Base-by-base conservation (phyloP, 164 flowering plant genomes). In the Aristolochia contorta region DNA sequence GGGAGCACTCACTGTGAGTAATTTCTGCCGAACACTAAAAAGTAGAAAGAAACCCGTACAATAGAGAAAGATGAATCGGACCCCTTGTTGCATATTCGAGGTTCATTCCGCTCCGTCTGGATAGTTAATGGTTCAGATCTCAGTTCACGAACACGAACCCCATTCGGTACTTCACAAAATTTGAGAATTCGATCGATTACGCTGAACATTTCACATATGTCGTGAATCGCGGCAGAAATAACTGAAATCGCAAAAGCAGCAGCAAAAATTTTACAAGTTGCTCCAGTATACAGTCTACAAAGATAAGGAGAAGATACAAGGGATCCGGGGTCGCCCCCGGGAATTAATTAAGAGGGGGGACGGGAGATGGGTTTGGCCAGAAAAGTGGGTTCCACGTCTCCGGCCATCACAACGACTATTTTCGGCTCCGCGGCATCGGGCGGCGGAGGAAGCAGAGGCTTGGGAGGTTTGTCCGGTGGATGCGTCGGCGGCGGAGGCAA, bases 361-460 rank as follows among this genome's bases (percentile, higher is more conserved):
- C 27, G 25, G 56, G 74, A 37, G 58, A 59, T 60, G 2, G 84
- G 84, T 48, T 71, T 78, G 12, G 84, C 87, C 32, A 80, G 59
- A 74, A 59, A 80, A 0, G 70, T 78, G 12, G 87, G 82, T 0
- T 57, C 67, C 16, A 65, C 52, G 55, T 80, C 78, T 23, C 87
- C 87, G 32, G 84, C 71, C 89, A 84, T 82, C 61, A 84, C 72
- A 0, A 84, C 84, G 6, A 80, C 82, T 22, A 82, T 63, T 67
- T 65, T 77, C 0, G 79, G 77, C 53, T 67, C 75, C 58, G 49
- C 58, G n/a, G 62, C 66, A n/a, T 27, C 30, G 3, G 30, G 30
- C n/a, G 19, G 67, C 47, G 59, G 47, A 13, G 22, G 12, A 23
- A 15, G 16, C 12, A 20, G 14, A 56, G 73, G 54, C 59, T 56